Evolutionary conservation across 208 protist genomes (phyloP), one percentile per base, ranked within the genome.

Genomic region (Leishmania amazonensis): DNA sequence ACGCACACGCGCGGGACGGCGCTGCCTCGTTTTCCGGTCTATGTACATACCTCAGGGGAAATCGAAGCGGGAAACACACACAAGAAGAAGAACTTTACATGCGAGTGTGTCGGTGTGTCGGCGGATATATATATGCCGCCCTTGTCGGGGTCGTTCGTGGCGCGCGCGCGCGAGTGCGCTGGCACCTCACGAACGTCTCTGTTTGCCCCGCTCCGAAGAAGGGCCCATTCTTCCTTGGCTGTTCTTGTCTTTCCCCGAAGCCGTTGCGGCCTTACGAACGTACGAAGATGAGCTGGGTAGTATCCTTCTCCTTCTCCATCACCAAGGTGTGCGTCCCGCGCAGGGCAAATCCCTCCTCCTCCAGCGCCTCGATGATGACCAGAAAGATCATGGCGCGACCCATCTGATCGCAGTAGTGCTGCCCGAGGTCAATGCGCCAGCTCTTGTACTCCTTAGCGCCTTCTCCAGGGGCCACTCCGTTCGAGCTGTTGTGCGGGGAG

Each of bases 361-460:
- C 90, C 38, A 97, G 81, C 0, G 91, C 80, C 68, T 90, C 88
- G 74, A 95, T 94, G 21, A 95, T 85, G 13, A 86, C 84, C 9
- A 95, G 68, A 71, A 94, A 94, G 51, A 95, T 83, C 78, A 93
- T 87, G 9, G 91, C 89, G 38, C 90, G 86, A 9, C 90, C 90
- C 60, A 86, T 87, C 88, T 97, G 91, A 57, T 91, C 84, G 80
- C 94, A 95, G 85, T 97, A 97, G 82, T 97, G 94, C 88, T 91
- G 88, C n/a, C 80, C 86, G 8, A 97, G 86, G 65, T 91, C 84
- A 60, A 96, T 88, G 47, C 79, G 79, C 89, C 90, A 95, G 78
- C 76, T 93, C 53, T 80, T 86, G 81, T 94, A 96, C 75, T 49
- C 85, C 38, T 80, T 75, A 17, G 47, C 28, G 11, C 85, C 92